Evolutionary conservation across 257 asterid species (phyloP).

Genomic region (Ajuga chamaepitys): DNA sequence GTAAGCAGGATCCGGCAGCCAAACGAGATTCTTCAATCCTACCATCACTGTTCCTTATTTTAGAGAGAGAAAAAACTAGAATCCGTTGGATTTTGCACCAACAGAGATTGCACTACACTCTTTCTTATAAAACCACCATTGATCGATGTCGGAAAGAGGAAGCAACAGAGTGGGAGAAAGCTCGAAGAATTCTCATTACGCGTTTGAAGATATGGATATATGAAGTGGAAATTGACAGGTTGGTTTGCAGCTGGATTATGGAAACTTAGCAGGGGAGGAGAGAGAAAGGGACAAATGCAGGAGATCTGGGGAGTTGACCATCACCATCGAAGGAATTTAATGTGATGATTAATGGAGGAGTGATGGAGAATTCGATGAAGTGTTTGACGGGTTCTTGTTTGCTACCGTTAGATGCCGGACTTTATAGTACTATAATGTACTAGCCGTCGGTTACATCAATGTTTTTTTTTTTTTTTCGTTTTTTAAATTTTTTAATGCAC

Average conservation of each 20-base stretch:
- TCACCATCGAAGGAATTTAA: not conserved
- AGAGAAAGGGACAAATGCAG: not conserved
- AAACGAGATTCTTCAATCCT: slow-evolving; percentile 29
- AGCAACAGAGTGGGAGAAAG: not conserved
- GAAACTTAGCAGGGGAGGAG: not conserved
- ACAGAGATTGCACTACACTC: not conserved
- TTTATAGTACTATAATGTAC: not conserved
- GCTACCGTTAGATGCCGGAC: slow-evolving; percentile 1
- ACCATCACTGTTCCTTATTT: slow-evolving; percentile 22
- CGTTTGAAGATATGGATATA: slow-evolving; percentile 3
- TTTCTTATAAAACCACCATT: not conserved
- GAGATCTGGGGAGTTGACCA: slow-evolving; percentile 16
- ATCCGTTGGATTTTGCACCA: not conserved
- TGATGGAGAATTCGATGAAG: slow-evolving; percentile 18
- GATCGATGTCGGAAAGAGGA: not conserved
- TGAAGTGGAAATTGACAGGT: slow-evolving; percentile 7
- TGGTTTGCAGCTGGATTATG: not conserved
- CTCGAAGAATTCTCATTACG: slow-evolving; percentile 5
- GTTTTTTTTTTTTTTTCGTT: not conserved
- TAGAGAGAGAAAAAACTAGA: not conserved
- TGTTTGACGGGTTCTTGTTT: slow-evolving; percentile 22
- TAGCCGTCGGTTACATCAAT: too few relatives aligned
- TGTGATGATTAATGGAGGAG: not conserved
- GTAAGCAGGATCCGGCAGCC: slow-evolving; percentile 37
- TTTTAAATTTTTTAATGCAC: not conserved